Evolutionary conservation across 257 asterid genomes (phyloP), one percentile per base, ranked within the genome.

Genomic region (Jaltomata sinuosa): DNA sequence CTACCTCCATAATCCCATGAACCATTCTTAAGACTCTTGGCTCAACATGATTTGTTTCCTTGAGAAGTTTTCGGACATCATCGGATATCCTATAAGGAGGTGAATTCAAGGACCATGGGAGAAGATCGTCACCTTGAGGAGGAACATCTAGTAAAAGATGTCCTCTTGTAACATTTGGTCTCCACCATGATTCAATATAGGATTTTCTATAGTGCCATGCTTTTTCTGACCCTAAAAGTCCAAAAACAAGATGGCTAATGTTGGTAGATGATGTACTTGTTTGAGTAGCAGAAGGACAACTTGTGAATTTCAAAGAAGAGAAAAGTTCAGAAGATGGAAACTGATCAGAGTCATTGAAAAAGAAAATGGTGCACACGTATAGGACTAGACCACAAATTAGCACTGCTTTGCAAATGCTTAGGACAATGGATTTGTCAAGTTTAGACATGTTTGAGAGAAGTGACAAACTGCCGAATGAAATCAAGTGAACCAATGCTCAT

Each of bases 111-210:
- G 91, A 84, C 91, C 91, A 88, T 0, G 88, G 87, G 10, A 67
- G 76, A 6, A 88, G 87, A 49, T 86, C 80, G 3, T 86, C 45
- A 8, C 81, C 84, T 3, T 79, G 61, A 8, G 89, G 91, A 22
- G 81, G 50, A 49, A 32, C 8, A 42, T 88, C 91, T 19, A 88
- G 85, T 36, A 61, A 88, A 12, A 88, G 69, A 32, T 78, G 65
- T 2, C 91, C 91, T 36, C 54, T 80, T 27, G 85, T 86, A 22
- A 40, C 5, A 1, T 86, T 84, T 6, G 89, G 89, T 25, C 62
- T 81, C 91, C 91, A 88, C 91, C 91, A 88, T 16, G 91, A 67
- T 61, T 88, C 89, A 3, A 82, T 42, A 42, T 88, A 88, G 3
- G 81, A 18, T 36, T 68, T 88, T 72, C 89, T 67, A 4, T 57